Evolutionary conservation across 352 stramenopile genomes (phyloP).

Genomic region (Pythium angustatum): DNA sequence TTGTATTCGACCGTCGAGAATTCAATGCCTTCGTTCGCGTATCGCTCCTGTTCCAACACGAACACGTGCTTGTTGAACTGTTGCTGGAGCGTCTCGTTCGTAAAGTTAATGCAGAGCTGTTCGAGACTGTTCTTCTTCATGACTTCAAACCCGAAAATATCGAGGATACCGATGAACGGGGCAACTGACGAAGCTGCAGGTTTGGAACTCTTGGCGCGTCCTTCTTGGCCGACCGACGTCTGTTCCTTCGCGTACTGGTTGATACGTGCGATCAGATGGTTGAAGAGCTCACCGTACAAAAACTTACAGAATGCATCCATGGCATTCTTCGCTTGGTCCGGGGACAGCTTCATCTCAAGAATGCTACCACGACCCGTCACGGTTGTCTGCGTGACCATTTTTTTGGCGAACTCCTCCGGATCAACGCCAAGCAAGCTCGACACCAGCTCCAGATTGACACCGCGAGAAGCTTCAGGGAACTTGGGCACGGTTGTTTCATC

Average conservation of each 20-base stretch:
- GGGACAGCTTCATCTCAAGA: constrained; percentile 69
- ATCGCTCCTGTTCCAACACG: constrained; percentile 79
- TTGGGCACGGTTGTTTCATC: constrained; percentile 46
- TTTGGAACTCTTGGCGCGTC: neutral
- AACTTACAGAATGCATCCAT: constrained; percentile 88
- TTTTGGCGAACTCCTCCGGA: constrained; percentile 61
- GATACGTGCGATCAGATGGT: constrained; percentile 75
- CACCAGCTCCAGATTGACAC: constrained; percentile 61
- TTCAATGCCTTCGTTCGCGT: constrained; percentile 71
- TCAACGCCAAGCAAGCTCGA: constrained; percentile 59
- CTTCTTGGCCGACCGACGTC: constrained; percentile 31
- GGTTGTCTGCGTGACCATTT: constrained; percentile 85
- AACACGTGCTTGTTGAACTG: constrained; percentile 91
- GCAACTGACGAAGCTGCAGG: neutral
- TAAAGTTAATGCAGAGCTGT: constrained; percentile 92
- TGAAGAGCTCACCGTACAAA: constrained; percentile 78
- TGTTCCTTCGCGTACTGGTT: constrained; percentile 73
- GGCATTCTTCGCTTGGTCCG: constrained; percentile 75
- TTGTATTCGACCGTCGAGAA: constrained; percentile 83
- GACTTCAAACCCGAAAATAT: constrained; percentile 92
- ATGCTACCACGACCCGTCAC: constrained; percentile 74
- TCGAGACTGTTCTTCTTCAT: constrained; percentile 89
- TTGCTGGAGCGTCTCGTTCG: constrained; percentile 89
- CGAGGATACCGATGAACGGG: constrained; percentile 85
- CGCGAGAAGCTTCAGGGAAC: constrained; percentile 53